Evolutionary conservation across 371 early-diverging fungal genomes (phyloP).

Genomic region (Mortierella sp.): DNA sequence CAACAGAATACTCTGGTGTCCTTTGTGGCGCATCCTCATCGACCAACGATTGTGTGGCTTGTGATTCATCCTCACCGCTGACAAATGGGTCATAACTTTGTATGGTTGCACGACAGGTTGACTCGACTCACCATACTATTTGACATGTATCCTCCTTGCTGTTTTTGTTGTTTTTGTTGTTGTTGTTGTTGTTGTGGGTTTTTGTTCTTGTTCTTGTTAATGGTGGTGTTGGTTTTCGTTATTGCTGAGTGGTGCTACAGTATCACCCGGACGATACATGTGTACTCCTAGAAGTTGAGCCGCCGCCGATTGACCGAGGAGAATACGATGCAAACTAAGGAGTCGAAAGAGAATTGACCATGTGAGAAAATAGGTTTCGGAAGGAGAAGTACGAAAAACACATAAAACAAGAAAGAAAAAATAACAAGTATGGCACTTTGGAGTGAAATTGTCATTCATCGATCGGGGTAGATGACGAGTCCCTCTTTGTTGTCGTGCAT

Average conservation of each 20-base stretch:
- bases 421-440: not conserved
- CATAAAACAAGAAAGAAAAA: not conserved
- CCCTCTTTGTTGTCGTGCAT: not conserved
- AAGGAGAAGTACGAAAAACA: not conserved
- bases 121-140: not conserved
- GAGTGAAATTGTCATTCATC: not conserved
- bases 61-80: not conserved
- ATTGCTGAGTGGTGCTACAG: not conserved
- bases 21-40: not conserved
- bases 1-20: not conserved
- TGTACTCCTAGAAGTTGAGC: not conserved
- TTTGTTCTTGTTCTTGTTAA: too few relatives aligned
- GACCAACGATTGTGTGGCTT: not conserved
- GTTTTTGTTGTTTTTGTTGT: not conserved
- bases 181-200: not conserved
- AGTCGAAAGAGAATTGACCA: not conserved
- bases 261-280: not conserved
- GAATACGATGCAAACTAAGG: not conserved
- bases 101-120: not conserved
- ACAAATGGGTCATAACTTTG: constrained; percentile 8
- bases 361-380: not conserved
- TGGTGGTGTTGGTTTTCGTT: not conserved
- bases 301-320: not conserved
- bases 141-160: not conserved
- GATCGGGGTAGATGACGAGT: constrained; percentile 6